A percentile compares a stretch with the other conserved stretches of the same genome.
Evolutionary conservation across 495 filamentous ascomycete genomes (phyloP).

Genomic region (Podospora conica): DNA sequence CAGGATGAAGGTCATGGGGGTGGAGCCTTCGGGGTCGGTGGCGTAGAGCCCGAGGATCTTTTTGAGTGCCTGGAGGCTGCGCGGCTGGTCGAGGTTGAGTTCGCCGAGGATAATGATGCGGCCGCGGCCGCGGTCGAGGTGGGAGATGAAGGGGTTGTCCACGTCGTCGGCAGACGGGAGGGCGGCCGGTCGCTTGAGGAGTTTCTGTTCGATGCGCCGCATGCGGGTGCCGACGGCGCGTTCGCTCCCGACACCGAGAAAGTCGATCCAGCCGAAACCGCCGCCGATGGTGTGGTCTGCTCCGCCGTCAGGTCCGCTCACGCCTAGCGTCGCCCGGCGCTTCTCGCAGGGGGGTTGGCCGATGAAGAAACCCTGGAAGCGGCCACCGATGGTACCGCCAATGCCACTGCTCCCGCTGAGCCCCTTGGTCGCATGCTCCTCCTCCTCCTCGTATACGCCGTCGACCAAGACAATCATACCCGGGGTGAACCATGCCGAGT

Average conservation of each 20-base stretch:
- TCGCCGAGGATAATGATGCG: conserved; percentile 73
- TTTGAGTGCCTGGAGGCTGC: conserved; percentile 65
- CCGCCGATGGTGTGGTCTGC: conserved; percentile 59
- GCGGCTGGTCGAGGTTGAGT: conserved; percentile 76
- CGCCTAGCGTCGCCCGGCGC: conserved; percentile 69
- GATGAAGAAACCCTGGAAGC: conserved; percentile 81
- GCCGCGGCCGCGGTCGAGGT: conserved; percentile 21
- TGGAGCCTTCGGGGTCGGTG: conserved; percentile 51
- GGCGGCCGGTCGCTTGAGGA: conserved; percentile 28
- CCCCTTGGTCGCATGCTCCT: conserved; percentile 55
- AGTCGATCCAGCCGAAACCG: conserved; percentile 95
- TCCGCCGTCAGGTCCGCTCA: conserved; percentile 46
- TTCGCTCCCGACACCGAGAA: conserved; percentile 85
- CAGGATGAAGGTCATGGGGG: conserved; percentile 72
- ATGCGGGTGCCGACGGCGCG: conserved; percentile 76
- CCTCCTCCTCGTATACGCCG: conserved; percentile 90
- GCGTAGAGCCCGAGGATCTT: conserved; percentile 69
- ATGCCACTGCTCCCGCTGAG: conserved; percentile 72
- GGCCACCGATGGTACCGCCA: conserved; percentile 81
- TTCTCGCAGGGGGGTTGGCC: conserved; percentile 87
- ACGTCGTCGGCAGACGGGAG: conserved; percentile 11
- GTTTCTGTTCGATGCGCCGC: conserved; percentile 60
- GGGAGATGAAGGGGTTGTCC: neutral
- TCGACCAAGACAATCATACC: conserved; percentile 95
- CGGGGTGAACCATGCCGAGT: conserved; percentile 84